Evolutionary conservation across 2,329 filamentous ascomycete species (phyloP).

Genomic region (Monilinia polystroma): DNA sequence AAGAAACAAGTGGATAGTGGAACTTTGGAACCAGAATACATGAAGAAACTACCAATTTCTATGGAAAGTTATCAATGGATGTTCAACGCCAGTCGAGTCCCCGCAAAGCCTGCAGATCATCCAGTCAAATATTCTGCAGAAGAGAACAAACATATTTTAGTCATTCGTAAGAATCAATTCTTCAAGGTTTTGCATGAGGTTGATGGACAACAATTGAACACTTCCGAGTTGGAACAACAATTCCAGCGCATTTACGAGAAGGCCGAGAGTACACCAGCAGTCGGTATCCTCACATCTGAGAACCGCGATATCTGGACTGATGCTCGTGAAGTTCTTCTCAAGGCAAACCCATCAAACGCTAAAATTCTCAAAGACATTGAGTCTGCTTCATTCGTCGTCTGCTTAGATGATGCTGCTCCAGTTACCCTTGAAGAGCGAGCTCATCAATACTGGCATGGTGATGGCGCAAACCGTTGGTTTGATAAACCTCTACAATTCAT

Average conservation of each 20-base stretch:
- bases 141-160: constrained; percentile 84
- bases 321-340: constrained; percentile 72
- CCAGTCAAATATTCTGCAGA: constrained; percentile 74
- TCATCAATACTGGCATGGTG: constrained; percentile 96
- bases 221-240: constrained; percentile 84
- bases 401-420: constrained; percentile 86
- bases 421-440: constrained; percentile 95
- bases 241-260: constrained; percentile 82
- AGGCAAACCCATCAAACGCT: constrained; percentile 76
- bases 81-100: constrained; percentile 92
- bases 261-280: constrained; percentile 68
- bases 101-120: constrained; percentile 77
- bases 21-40: constrained; percentile 92
- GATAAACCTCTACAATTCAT: constrained; percentile 99
- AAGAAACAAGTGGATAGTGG: constrained; percentile 85
- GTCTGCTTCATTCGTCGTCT: constrained; percentile 85
- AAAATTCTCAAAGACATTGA: constrained; percentile 78
- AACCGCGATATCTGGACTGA: constrained; percentile 94
- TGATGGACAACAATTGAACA: constrained; percentile 80
- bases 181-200: constrained; percentile 87
- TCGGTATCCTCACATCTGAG: constrained; percentile 84
- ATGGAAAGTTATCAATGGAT: constrained; percentile 99
- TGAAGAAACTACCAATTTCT: constrained; percentile 95
- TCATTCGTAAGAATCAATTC: constrained; percentile 93
- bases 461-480: constrained; percentile 93